Conservation (phyloP, 805 yeast genomes). For the Ascoidea asiatica region DNA sequence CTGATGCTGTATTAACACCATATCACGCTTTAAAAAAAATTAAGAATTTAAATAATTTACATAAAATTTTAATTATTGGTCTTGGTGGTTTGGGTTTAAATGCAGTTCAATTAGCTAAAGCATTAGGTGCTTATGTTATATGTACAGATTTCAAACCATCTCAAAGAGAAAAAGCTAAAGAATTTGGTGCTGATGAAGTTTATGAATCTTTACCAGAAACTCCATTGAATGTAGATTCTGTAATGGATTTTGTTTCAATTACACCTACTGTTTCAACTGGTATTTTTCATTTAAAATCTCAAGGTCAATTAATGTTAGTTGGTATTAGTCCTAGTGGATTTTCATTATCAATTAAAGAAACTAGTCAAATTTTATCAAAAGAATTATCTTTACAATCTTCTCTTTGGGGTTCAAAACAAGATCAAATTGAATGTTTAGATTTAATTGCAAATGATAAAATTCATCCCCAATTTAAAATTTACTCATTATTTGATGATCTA, state of each 20-base stretch:
- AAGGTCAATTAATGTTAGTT: not conserved
- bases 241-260: not conserved
- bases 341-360: too few relatives aligned
- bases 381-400: not conserved
- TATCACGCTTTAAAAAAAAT: not conserved
- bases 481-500: not conserved
- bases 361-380: too few relatives aligned
- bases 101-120: not conserved
- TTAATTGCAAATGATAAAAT: not conserved
- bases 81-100: not conserved
- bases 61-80: not conserved
- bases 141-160: not conserved
- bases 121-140: not conserved
- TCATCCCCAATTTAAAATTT: not conserved
- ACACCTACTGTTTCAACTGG: not conserved
- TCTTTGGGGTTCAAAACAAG: not conserved
- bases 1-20: not conserved
- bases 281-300: not conserved
- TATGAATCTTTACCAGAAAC: not conserved
- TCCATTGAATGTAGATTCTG: not conserved
- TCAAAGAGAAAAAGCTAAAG: not conserved
- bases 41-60: not conserved
- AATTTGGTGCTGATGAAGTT: not conserved
- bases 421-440: not conserved
- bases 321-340: not conserved